Percentiles rank a stretch among this genome's conserved stretches.
These are phyloP conservation scores for Colletotrichum chrysophilum DNA, from an alignment of 2,329 filamentous ascomycete genomes.

Conservation along the genomic window DNA sequence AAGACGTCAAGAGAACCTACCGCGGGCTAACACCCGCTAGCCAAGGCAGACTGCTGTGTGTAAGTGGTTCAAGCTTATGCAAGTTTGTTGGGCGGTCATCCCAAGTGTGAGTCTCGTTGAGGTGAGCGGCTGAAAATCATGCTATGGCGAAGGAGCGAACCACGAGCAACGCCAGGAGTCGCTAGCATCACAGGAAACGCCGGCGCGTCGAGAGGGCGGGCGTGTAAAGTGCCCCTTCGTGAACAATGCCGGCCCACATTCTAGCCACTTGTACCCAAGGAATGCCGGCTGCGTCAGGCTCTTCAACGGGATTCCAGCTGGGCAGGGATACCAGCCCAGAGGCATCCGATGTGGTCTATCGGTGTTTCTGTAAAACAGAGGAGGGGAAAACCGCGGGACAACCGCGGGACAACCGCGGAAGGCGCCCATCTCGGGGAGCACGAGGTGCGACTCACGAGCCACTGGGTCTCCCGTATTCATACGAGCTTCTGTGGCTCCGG, in stretches of 20 bases:
- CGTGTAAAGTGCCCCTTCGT: slow-evolving; percentile 10
- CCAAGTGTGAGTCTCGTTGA: not conserved
- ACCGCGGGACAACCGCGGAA: not conserved
- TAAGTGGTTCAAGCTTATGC: slow-evolving; percentile 9
- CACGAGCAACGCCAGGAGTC: not conserved
- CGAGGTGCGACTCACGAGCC: slow-evolving; percentile 18
- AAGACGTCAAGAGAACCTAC: not conserved
- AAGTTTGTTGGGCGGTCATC: not conserved
- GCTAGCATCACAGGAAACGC: not conserved
- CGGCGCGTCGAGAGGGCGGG: not conserved
- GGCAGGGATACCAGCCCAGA: slow-evolving; percentile 8
- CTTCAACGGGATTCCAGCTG: slow-evolving; percentile 1
- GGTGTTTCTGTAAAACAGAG: not conserved
- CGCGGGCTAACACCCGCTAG: not conserved
- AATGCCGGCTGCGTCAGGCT: slow-evolving; percentile 14
- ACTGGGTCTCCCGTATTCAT: not conserved
- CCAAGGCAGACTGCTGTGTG: not conserved
- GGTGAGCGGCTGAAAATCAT: slow-evolving; percentile 18
- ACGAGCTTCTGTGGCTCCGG: not conserved
- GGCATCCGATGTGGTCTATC: slow-evolving; percentile 13
- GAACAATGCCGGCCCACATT: slow-evolving; percentile 13
- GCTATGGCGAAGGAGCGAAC: not conserved
- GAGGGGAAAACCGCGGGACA: not conserved
- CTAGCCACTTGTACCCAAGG: not conserved
- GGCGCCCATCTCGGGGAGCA: not conserved